phyloP scores from a whole-genome alignment of 176 grass and related monocot species.

The Chrysopogon serrulatus region DNA sequence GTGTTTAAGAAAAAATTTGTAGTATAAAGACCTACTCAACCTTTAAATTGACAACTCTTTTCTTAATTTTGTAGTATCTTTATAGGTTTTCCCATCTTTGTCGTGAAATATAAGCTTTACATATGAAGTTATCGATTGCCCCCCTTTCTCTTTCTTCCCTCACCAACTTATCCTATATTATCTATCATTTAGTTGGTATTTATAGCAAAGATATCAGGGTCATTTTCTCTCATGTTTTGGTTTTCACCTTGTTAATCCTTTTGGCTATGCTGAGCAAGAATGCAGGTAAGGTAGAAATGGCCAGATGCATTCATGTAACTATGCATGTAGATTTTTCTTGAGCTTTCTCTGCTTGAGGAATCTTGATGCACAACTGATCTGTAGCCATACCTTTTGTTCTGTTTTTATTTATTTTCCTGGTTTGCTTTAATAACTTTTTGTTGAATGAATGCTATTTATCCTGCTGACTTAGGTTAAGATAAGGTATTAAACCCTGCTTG shows the following conservation, averaged over 20 bases:
- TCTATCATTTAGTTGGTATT: not conserved
- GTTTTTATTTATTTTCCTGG: not conserved
- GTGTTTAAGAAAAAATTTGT: not conserved
- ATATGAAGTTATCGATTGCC: not conserved
- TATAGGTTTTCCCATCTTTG: not conserved
- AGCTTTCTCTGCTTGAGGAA: not conserved
- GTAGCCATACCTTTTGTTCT: not conserved
- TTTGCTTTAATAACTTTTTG: constrained; percentile 15
- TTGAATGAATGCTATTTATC: not conserved
- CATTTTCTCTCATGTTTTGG: not conserved
- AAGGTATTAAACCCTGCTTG: constrained; percentile 18
- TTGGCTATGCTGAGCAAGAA: not conserved
- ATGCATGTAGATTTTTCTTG: not conserved
- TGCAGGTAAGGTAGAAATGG: not conserved
- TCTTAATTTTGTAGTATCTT: not conserved
- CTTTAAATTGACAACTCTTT: not conserved
- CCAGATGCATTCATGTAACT: constrained; percentile 13
- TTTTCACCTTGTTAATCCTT: not conserved
- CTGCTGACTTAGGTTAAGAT: constrained; percentile 12
- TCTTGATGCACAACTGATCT: constrained; percentile 7
- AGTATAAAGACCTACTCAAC: not conserved
- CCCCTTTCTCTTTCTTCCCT: not conserved
- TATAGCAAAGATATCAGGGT: not conserved
- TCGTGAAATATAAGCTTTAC: not conserved
- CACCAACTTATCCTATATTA: not conserved